A percentile compares a stretch with the other conserved stretches of the same genome.
Evolutionary conservation across 2,329 filamentous ascomycete species (phyloP).

Genomic region (Penicillium sp.): DNA sequence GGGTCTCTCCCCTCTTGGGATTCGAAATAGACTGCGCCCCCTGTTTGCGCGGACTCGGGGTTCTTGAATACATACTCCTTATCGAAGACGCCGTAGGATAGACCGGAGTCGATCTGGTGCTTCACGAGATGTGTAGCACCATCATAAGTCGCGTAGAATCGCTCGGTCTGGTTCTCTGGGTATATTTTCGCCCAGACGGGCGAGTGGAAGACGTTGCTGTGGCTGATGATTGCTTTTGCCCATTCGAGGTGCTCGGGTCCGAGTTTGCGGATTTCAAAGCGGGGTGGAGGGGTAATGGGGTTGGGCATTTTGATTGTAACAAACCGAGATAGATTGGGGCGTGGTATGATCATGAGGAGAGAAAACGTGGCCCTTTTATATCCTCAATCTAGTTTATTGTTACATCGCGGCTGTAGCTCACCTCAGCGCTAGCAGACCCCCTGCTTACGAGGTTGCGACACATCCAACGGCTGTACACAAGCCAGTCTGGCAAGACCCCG

Average conservation of each 20-base stretch:
- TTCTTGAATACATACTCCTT: constrained; percentile 15
- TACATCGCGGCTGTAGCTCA: not conserved
- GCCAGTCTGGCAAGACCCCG: no score
- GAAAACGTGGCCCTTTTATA: no score
- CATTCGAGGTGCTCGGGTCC: constrained; percentile 13
- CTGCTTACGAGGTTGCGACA: no score
- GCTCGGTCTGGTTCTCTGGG: constrained; percentile 1
- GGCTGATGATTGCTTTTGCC: constrained; percentile 16
- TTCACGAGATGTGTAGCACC: constrained; percentile 6
- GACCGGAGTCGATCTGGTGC: constrained; percentile 12
- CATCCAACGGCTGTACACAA: no score
- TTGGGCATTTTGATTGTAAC: not conserved
- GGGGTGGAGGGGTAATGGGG: not conserved
- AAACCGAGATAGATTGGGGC: not conserved
- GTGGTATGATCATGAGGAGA: not conserved
- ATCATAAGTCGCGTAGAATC: not conserved
- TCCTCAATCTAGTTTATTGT: not conserved
- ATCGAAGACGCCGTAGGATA: constrained; percentile 18
- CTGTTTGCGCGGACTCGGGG: constrained; percentile 1
- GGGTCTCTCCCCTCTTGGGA: not conserved
- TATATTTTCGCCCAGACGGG: constrained; percentile 11
- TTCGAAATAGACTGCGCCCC: constrained; percentile 9
- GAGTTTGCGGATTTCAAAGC: constrained; percentile 15
- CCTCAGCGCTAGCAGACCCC: not conserved
- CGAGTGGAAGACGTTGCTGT: constrained; percentile 14